A percentile compares a stretch with the other conserved stretches of the same genome.
Evolutionary conservation across 129 eudicot species (phyloP).

Genomic region (Daucus carota): DNA sequence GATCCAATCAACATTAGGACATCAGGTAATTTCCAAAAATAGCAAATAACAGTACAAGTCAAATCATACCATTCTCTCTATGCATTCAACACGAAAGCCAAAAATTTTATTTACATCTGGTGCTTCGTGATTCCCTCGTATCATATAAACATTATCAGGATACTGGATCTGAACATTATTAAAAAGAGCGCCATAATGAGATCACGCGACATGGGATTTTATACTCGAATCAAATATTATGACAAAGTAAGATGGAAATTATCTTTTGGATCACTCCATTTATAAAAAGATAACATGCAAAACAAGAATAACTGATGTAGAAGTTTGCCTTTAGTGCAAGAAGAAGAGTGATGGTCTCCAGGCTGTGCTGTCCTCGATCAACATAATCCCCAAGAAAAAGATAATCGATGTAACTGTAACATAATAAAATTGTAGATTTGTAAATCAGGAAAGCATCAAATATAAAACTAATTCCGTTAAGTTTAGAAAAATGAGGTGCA

Average conservation of each 20-base stretch:
- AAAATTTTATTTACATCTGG: conserved; percentile 92
- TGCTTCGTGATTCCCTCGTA: conserved; percentile 98
- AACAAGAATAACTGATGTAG: background rate
- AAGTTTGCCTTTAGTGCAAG: conserved; percentile 78
- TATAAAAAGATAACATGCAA: background rate
- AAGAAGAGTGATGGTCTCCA: conserved; percentile 90
- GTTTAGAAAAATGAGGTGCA: background rate
- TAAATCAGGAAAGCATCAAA: background rate
- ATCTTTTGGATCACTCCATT: background rate
- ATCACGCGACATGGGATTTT: conserved; percentile 3
- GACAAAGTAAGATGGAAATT: background rate
- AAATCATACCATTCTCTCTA: conserved; percentile 84
- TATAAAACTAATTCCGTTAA: background rate
- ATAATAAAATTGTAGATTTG: background rate
- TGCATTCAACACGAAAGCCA: conserved; percentile 95
- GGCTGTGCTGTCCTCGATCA: conserved; percentile 99
- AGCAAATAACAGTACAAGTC: background rate
- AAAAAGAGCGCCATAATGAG: background rate
- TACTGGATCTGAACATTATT: conserved; percentile 59
- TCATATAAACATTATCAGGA: conserved; percentile 89
- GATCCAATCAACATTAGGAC: conserved; percentile 15
- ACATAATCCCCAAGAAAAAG: conserved; percentile 95
- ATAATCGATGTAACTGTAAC: conserved; percentile 85
- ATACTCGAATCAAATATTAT: background rate
- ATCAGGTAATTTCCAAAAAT: background rate